A percentile compares a stretch with the other conserved stretches of the same genome.
phyloP scores from a whole-genome alignment of 169 alveolate species.

The Plasmodium vivax region DNA sequence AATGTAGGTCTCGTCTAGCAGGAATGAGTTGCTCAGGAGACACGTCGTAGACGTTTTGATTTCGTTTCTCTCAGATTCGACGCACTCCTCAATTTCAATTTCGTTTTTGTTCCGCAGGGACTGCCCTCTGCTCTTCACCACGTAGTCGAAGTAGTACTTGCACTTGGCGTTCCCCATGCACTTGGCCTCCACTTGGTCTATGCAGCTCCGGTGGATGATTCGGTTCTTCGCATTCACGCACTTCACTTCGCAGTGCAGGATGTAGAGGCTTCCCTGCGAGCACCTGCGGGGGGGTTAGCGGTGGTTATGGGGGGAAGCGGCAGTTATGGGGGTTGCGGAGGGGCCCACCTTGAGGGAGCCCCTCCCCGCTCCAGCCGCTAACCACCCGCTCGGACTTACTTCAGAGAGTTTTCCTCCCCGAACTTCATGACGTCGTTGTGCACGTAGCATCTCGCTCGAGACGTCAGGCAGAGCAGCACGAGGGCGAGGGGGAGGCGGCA shows the following conservation, averaged over 20 bases:
- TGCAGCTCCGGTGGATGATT: conserved; percentile 22
- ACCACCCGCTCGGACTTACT: conserved; percentile 11
- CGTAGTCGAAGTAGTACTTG: conserved; percentile 25
- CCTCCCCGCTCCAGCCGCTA: neutral
- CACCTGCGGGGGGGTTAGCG: neutral
- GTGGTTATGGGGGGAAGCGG: too few relatives aligned
- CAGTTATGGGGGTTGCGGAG: too few relatives aligned
- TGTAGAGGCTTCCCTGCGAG: conserved; percentile 19
- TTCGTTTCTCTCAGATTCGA: conserved; percentile 29
- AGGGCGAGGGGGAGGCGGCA: neutral
- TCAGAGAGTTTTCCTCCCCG: conserved; percentile 34
- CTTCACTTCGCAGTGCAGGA: conserved; percentile 33
- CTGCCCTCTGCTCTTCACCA: neutral
- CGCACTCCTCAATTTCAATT: conserved; percentile 28
- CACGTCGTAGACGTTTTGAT: conserved; percentile 39
- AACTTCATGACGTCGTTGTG: conserved; percentile 27
- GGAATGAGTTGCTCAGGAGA: conserved; percentile 1
- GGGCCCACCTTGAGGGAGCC: neutral
- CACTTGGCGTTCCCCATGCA: conserved; percentile 23
- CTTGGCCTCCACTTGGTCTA: conserved; percentile 17
- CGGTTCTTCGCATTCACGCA: conserved; percentile 15
- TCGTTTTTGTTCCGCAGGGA: neutral
- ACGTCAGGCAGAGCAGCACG: neutral
- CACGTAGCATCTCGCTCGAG: neutral
- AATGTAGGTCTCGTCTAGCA: conserved; percentile 3